Conservation (phyloP, 331 rosid species). For the Phaseolus coccineus region DNA sequence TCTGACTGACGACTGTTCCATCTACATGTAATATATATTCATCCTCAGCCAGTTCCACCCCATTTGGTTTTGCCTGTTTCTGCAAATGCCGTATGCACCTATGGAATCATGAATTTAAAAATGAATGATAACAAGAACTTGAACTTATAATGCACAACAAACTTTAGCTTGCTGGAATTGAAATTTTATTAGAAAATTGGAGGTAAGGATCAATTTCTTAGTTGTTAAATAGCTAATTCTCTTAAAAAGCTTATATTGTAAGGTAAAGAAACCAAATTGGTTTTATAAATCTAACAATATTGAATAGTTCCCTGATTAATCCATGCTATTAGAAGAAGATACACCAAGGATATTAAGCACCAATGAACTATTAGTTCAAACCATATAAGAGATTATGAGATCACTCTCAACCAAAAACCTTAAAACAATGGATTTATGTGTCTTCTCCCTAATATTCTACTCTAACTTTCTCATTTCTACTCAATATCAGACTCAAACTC, state of each 20-base stretch:
- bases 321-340: too few relatives aligned
- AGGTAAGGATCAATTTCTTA: neutral
- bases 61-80: slow-evolving; percentile 74
- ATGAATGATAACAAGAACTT: neutral
- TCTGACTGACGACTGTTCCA: slow-evolving; percentile 84
- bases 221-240: neutral
- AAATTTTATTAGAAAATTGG: neutral
- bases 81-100: slow-evolving; percentile 72
- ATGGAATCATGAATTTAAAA: slow-evolving; percentile 29
- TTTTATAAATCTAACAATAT: too few relatives aligned
- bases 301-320: too few relatives aligned
- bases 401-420: too few relatives aligned
- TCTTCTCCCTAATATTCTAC: too few relatives aligned
- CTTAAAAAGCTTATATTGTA: neutral
- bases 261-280: neutral
- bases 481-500: too few relatives aligned
- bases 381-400: too few relatives aligned
- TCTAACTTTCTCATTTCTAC: too few relatives aligned
- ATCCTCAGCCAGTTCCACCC: slow-evolving; percentile 75
- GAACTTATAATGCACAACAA: too few relatives aligned
- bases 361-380: too few relatives aligned
- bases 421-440: too few relatives aligned
- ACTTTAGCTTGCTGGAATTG: neutral
- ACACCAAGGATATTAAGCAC: too few relatives aligned
- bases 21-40: slow-evolving; percentile 92